Evolutionary conservation across 164 flowering plant genomes (phyloP), one percentile per base, ranked within the genome.

Genomic region (Stephania cephalantha): DNA sequence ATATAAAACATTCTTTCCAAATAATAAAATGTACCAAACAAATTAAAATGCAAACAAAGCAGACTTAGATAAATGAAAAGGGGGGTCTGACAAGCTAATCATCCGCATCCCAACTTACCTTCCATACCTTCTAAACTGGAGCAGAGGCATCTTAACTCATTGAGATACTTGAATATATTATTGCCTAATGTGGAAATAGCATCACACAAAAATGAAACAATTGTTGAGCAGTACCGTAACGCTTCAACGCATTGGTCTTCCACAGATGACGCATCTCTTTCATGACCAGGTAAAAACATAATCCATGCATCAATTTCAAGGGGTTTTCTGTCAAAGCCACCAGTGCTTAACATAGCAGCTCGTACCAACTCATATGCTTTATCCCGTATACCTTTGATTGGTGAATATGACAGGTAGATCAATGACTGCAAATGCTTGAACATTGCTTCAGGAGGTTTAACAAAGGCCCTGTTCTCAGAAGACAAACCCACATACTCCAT

Each of bases 281-380:
- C 42, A 80, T 84, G 90, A 73, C 93, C 97, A 58, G 99, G 96
- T 79, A 95, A 76, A 85, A 90, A 91, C 31, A 85, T 77, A 78
- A 95, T 86, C 99, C 98, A 95, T 13, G 88, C 84, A 83, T 81
- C 89, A 76, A 91, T 82, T 84, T 95, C 99, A 74, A 64, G 65
- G 42, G 65, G 63, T 73, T 90, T 88, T 75, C 77, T 80, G 81
- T 93, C 97, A 85, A 95, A 93, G 71, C 93, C 96, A 79, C 97
- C 98, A 75, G 92, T 91, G 76, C 96, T 91, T 70, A 83, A 79
- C 90, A 93, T 90, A 71, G 99, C 91, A 80, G 88, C 90, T 71
- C 71, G 81, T 76, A 94, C 90, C 79, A 95, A 79, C 66, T 69
- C 46, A 84, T 86, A 82, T 52, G 98, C 91, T 75, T 87, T 88